Evolutionary conservation across 192 early-diverging fungal species (phyloP), one percentile per base, ranked within the genome.

Genomic region (Fimicolochytrium jonesii): DNA sequence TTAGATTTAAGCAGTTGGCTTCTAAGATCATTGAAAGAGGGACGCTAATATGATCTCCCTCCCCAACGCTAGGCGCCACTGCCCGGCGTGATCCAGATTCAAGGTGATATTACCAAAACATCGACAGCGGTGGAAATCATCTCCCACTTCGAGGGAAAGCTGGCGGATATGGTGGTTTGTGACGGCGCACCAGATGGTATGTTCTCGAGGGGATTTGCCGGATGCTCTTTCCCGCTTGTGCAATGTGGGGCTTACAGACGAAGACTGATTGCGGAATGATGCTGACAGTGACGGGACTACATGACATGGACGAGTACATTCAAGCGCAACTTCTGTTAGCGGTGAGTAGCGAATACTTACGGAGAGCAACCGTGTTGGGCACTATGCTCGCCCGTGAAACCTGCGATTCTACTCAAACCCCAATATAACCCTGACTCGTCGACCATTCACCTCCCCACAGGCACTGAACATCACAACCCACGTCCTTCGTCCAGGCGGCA

Each of bases 221-320:
- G n/a, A n/a, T n/a, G n/a, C n/a, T n/a, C n/a, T n/a, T n/a, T n/a
- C n/a, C n/a, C n/a, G n/a, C n/a, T n/a, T n/a, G n/a, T n/a, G n/a
- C n/a, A n/a, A n/a, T n/a, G n/a, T n/a, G n/a, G n/a, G n/a, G n/a
- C n/a, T n/a, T n/a, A n/a, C n/a, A n/a, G n/a, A n/a, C n/a, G n/a
- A n/a, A n/a, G n/a, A n/a, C n/a, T n/a, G n/a, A n/a, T n/a, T n/a
- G n/a, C 64, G 22, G 64, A 47, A n/a, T n/a, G n/a, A n/a, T n/a
- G n/a, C n/a, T n/a, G n/a, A n/a, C n/a, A 61, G 90, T 99, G 20
- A 99, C 94, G 11, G 96, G 96, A 20, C 79, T 96, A 31, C 94
- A 97, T 70, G 97, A 97, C 62, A 92, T 97, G 83, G 97, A 99
- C 78, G 97, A 99, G 75, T 99, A 95, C 69, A 92, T 97, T 64